Evolutionary conservation across 1,139 yeast genomes (phyloP).

Genomic region (Kodamaea arcana): DNA sequence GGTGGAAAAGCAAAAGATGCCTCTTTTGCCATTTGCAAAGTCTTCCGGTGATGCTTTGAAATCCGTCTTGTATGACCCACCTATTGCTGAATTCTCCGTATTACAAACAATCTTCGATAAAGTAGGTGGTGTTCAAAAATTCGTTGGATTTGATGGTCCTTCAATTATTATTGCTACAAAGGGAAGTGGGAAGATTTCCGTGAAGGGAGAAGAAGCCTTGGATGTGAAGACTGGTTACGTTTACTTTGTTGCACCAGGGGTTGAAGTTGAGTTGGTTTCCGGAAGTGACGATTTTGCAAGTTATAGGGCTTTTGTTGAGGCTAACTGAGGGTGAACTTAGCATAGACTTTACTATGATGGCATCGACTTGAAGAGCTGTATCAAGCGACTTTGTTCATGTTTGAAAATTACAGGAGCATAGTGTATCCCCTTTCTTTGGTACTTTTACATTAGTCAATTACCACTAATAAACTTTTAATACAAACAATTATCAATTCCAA

Average conservation of each 20-base stretch:
- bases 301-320: constrained; percentile 85
- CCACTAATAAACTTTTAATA: no score
- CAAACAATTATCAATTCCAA: no score
- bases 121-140: constrained; percentile 37
- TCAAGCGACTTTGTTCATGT: no score
- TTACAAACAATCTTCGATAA: constrained; percentile 61
- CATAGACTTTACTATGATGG: no score
- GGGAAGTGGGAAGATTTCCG: constrained; percentile 61
- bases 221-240: constrained; percentile 66
- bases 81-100: constrained; percentile 93
- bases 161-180: constrained; percentile 80
- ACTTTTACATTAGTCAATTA: no score
- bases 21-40: constrained; percentile 56
- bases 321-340: no score
- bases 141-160: constrained; percentile 75
- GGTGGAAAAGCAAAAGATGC: constrained; percentile 91
- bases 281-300: constrained; percentile 55
- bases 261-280: constrained; percentile 57
- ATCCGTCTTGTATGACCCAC: constrained; percentile 82
- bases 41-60: constrained; percentile 61
- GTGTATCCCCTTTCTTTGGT: no score
- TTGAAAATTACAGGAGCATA: no score
- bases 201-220: constrained; percentile 43
- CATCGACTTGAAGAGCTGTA: no score
- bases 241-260: constrained; percentile 78